Evolutionary conservation across 1,284 basidiomycete species (phyloP), one percentile per base, ranked within the genome.

Genomic region (Ceratobasidium sp.): DNA sequence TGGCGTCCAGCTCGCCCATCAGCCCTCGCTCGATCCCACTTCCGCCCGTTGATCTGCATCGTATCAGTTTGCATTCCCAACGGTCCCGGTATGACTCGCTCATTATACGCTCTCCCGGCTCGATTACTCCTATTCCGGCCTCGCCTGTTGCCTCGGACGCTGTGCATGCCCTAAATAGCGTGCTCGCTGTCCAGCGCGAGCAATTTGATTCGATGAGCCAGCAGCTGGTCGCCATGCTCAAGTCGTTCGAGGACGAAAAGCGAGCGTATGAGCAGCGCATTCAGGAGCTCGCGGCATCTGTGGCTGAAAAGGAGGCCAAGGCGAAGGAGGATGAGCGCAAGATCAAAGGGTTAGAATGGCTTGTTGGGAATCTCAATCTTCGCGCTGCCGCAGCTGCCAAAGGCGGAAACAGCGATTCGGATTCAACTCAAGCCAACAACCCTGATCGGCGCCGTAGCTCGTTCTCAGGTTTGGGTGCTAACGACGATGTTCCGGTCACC

Each of bases 271-370:
- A 65, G 50, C 35, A 53, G 35, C 62, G 62, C 15, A 65, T 65
- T 25, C 62, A 65, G 32, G 45, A 53, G 62, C 62, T 65, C 8
- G 32, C 35, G 50, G 49, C 38, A n/a, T 7, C 35, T 31, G 62
- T 65, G 20, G 50, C 35, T 20, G 62, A 65, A 65, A 64, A 65
- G 31, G 62, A 65, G 12, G 62, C 50, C 25, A 65, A 65, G 45
- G 62, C 62, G 15, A 65, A 54, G 29, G 62, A 65, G n/a, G 62
- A 65, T 29, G 62, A 65, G 50, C 62, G 62, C 50, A 65, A 53
- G 38, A 65, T 65, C 62, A 49, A 65, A 31, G 62, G 62, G 4
- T 32, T 65, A 25, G 62, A 65, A 38, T 65, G 62, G 62, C 27
- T 65, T 15, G 62, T 65, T 13, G 62, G 62, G 15, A 65, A 65